These are phyloP conservation scores for Eimeria sp. DNA, from an alignment of 169 alveolate genomes.

Conservation along the genomic window DNA sequence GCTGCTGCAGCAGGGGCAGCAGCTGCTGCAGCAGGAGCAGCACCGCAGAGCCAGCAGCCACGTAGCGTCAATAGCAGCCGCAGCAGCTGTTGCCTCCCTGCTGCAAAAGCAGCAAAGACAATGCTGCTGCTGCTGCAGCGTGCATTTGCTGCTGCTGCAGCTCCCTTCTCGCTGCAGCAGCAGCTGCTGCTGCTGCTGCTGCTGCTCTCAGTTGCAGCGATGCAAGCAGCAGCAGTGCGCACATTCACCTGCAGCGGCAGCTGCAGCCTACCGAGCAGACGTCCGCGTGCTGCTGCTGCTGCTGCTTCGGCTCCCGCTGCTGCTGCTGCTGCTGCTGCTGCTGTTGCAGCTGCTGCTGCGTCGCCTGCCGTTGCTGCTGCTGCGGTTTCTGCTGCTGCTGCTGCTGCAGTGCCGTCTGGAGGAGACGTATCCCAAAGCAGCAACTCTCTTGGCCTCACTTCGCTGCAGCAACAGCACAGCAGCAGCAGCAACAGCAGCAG, in stretches of 20 bases:
- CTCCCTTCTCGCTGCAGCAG: background rate
- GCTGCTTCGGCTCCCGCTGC: background rate
- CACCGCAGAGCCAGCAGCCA: slow-evolving; percentile 1
- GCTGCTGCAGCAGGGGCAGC: slow-evolving; percentile 20
- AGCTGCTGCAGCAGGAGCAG: slow-evolving; percentile 27
- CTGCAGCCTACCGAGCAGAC: slow-evolving; percentile 38
- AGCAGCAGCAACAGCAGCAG: slow-evolving; percentile 60
- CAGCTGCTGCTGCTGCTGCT: slow-evolving; percentile 12
- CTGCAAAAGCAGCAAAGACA: slow-evolving; percentile 4
- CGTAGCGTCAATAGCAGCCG: background rate
- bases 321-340: slow-evolving; percentile 29
- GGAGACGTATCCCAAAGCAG: slow-evolving; percentile 46
- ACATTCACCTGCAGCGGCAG: slow-evolving; percentile 50
- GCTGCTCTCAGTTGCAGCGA: slow-evolving; percentile 25
- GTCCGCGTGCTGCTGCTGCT: slow-evolving; percentile 33
- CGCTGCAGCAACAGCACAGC: slow-evolving; percentile 50
- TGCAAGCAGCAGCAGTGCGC: slow-evolving; percentile 42
- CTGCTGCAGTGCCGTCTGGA: slow-evolving; percentile 18
- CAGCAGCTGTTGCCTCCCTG: slow-evolving; percentile 1
- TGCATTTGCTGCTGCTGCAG: background rate
- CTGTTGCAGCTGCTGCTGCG: background rate
- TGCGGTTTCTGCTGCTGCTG: slow-evolving; percentile 2
- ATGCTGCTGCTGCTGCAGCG: slow-evolving; percentile 11
- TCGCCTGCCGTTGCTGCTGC: slow-evolving; percentile 20
- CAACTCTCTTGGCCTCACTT: slow-evolving; percentile 36